These are phyloP conservation scores for Sideroxylon spinosum DNA, from an alignment of 179 eudicot species.

Conservation along the genomic window DNA sequence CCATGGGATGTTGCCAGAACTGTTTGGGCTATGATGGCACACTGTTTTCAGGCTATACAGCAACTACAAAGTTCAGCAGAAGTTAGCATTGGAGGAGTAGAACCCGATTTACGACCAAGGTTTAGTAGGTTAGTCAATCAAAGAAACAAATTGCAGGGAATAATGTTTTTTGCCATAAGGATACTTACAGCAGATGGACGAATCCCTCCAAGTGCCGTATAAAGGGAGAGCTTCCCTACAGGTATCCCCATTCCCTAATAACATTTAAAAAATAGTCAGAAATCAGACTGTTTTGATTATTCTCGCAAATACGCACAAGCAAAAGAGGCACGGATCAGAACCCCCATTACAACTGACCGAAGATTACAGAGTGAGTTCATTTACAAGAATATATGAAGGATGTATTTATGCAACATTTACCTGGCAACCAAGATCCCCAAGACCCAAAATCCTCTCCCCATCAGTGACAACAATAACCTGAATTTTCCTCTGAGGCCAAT, in stretches of 20 bases:
- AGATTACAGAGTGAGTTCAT: not conserved
- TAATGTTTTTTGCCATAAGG: not conserved
- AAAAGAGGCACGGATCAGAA: too few relatives aligned
- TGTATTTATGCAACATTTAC: constrained; percentile 23
- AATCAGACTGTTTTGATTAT: not conserved
- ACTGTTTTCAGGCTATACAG: not conserved
- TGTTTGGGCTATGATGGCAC: not conserved
- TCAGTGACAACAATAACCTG: constrained; percentile 93
- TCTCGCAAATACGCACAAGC: not conserved
- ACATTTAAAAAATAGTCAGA: constrained; percentile 8
- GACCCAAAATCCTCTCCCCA: constrained; percentile 92
- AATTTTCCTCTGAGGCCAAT: constrained; percentile 89
- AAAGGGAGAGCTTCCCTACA: constrained; percentile 78
- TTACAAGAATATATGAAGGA: not conserved
- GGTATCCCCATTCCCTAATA: constrained; percentile 95
- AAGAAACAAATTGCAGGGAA: not conserved
- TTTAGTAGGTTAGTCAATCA: not conserved
- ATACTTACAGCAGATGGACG: constrained; percentile 81
- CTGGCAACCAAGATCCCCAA: constrained; percentile 97
- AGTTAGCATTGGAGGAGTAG: not conserved
- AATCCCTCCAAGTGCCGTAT: constrained; percentile 91
- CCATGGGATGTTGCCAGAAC: not conserved
- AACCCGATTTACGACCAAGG: not conserved
- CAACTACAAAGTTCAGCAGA: not conserved
- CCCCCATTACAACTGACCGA: not conserved